Evolutionary conservation across 1,284 basidiomycete species (phyloP).

Genomic region (Vanrija sp.): DNA sequence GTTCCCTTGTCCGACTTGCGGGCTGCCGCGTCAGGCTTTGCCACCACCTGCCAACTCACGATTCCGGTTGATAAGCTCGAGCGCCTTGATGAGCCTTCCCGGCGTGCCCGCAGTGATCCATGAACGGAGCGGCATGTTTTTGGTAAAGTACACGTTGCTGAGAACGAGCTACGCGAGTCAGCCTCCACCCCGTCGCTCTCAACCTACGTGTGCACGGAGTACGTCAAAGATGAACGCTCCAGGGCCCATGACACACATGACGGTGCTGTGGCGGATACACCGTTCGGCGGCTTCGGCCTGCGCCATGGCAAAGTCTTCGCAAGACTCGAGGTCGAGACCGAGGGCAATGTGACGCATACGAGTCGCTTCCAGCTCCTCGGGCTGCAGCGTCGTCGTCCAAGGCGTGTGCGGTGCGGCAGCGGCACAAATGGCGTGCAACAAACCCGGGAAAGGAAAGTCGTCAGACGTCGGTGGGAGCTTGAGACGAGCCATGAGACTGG

Average conservation of each 20-base stretch:
- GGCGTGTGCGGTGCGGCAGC: conserved; percentile 46
- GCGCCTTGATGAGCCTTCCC: conserved; percentile 28
- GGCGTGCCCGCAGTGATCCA: conserved; percentile 33
- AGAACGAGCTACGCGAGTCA: conserved; percentile 26
- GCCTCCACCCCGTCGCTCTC: neutral
- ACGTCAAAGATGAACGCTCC: conserved; percentile 35
- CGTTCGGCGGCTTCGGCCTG: conserved; percentile 34
- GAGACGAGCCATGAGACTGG: conserved; percentile 44
- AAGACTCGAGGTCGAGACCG: conserved; percentile 27
- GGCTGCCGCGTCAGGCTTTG: neutral
- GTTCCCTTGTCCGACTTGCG: conserved; percentile 27
- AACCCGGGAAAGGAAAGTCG: conserved; percentile 48
- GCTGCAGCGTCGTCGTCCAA: conserved; percentile 31
- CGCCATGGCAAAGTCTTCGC: conserved; percentile 40
- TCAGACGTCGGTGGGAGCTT: conserved; percentile 46
- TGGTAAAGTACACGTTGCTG: conserved; percentile 27
- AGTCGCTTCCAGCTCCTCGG: conserved; percentile 26
- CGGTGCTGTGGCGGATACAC: conserved; percentile 24
- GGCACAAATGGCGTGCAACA: conserved; percentile 52
- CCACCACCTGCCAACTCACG: neutral
- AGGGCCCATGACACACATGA: conserved; percentile 28
- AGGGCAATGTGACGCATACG: conserved; percentile 19
- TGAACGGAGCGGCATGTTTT: conserved; percentile 34
- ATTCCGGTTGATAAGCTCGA: conserved; percentile 36
- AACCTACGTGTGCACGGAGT: conserved; percentile 31